Conservation (phyloP, 1,139 yeast species). For the Geotrichum aggregatum region DNA sequence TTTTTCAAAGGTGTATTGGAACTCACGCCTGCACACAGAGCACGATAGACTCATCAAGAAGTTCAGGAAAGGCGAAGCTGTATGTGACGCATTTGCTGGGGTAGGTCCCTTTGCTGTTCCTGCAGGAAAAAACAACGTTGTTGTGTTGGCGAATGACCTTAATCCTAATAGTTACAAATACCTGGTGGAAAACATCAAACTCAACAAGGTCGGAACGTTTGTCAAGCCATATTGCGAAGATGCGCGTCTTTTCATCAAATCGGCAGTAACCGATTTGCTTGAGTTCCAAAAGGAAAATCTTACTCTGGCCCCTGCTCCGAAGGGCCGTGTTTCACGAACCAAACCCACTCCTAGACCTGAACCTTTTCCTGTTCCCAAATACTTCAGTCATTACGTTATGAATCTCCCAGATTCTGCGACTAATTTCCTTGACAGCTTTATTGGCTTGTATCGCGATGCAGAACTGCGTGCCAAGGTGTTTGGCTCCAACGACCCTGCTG, state of each 20-base stretch:
- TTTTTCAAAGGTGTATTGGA: conserved; percentile 95
- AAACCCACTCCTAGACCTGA: conserved; percentile 23
- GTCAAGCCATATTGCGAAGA: conserved; percentile 69
- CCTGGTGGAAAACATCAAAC: conserved; percentile 57
- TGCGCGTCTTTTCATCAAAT: conserved; percentile 72
- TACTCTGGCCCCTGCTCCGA: conserved; percentile 13
- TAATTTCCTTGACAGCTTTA: conserved; percentile 71
- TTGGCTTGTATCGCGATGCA: conserved; percentile 58
- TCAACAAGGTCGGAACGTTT: conserved; percentile 59
- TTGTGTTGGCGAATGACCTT: conserved; percentile 87
- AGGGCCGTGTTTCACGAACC: conserved; percentile 28
- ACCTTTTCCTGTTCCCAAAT: conserved; percentile 51
- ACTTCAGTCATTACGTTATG: conserved; percentile 78
- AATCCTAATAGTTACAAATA: conserved; percentile 82
- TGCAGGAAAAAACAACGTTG: conserved; percentile 76
- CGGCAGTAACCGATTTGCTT: conserved; percentile 53
- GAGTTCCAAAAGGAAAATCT: conserved; percentile 31
- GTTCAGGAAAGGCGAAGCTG: conserved; percentile 60
- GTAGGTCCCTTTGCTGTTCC: conserved; percentile 98
- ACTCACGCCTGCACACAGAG: conserved; percentile 88
- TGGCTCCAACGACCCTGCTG: conserved; percentile 24
- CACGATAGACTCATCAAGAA: conserved; percentile 71
- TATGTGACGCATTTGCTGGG: conserved; percentile 96
- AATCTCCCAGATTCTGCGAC: conserved; percentile 92
- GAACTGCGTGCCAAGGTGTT: conserved; percentile 38